phyloP scores from a whole-genome alignment of 2,329 filamentous ascomycete species.

The Drechslerella dactyloides region DNA sequence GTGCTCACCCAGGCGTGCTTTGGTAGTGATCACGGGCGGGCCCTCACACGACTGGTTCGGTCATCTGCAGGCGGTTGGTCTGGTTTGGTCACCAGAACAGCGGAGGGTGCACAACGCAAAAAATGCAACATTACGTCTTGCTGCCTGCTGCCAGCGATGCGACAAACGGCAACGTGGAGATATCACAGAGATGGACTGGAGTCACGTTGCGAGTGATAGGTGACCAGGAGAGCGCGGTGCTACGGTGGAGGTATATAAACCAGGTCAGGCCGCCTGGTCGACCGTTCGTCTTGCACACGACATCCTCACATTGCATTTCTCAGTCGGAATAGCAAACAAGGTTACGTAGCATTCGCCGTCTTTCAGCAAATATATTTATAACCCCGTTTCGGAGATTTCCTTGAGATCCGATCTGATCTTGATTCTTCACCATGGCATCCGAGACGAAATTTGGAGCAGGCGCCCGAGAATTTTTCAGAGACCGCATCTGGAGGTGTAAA shows the following conservation, averaged over 20 bases:
- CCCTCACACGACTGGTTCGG: slow-evolving; percentile 3
- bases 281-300: slow-evolving; percentile 20
- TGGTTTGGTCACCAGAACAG: slow-evolving; percentile 37
- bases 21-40: neutral
- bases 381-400: neutral
- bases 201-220: slow-evolving; percentile 34
- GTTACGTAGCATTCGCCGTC: neutral
- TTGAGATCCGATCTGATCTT: neutral
- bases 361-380: neutral
- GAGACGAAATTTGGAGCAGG: slow-evolving; percentile 5
- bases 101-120: slow-evolving; percentile 31
- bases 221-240: slow-evolving; percentile 25
- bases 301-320: slow-evolving; percentile 24
- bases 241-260: slow-evolving; percentile 40
- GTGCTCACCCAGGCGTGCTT: no score
- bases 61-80: slow-evolving; percentile 37
- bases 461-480: slow-evolving; percentile 45
- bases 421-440: slow-evolving; percentile 28
- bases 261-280: slow-evolving; percentile 37
- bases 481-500: slow-evolving; percentile 39
- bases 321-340: neutral
- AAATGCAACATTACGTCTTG: slow-evolving; percentile 35
- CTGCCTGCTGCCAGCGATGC: slow-evolving; percentile 8
- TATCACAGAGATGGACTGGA: slow-evolving; percentile 35
- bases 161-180: slow-evolving; percentile 29